Conservation (phyloP, 495 filamentous ascomycete genomes). For the Podospora sp. region DNA sequence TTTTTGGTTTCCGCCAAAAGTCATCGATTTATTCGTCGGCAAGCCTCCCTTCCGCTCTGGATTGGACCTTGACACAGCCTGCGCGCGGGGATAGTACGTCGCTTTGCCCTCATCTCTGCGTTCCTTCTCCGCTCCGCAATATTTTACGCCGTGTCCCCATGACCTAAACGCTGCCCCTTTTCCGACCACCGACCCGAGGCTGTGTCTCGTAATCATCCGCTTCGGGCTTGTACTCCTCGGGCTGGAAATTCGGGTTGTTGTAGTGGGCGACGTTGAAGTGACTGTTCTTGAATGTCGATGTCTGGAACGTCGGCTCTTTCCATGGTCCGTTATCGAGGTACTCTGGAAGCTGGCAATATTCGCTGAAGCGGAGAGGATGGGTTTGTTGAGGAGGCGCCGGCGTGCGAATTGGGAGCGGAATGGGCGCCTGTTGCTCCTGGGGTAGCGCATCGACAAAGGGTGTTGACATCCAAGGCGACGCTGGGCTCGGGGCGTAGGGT, state of each 20-base stretch:
- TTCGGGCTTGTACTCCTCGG: conserved; percentile 60
- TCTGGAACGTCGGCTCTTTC: conserved; percentile 54
- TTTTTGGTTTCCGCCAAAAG: background rate
- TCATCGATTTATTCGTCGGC: background rate
- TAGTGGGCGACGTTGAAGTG: conserved; percentile 85
- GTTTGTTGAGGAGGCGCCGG: conserved; percentile 35
- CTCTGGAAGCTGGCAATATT: conserved; percentile 47
- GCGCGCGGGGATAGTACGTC: background rate
- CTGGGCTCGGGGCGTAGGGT: conserved; percentile 43
- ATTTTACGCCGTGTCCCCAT: conserved; percentile 14
- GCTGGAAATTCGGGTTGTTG: conserved; percentile 82
- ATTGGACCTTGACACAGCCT: background rate
- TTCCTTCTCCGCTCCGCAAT: conserved; percentile 12
- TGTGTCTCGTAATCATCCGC: conserved; percentile 41
- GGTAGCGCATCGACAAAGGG: conserved; percentile 40
- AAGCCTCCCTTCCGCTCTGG: background rate
- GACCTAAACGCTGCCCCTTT: conserved; percentile 42
- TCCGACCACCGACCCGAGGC: conserved; percentile 34
- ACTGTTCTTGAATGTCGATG: conserved; percentile 59
- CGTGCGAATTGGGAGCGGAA: conserved; percentile 34
- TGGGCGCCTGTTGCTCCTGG: conserved; percentile 30
- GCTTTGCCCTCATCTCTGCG: conserved; percentile 6
- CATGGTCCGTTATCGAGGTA: conserved; percentile 42
- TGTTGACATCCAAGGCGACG: conserved; percentile 46
- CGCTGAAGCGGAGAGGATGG: conserved; percentile 50